Evolutionary conservation across 257 asterid genomes (phyloP), one percentile per base, ranked within the genome.

Genomic region (Nemophila menziesii): DNA sequence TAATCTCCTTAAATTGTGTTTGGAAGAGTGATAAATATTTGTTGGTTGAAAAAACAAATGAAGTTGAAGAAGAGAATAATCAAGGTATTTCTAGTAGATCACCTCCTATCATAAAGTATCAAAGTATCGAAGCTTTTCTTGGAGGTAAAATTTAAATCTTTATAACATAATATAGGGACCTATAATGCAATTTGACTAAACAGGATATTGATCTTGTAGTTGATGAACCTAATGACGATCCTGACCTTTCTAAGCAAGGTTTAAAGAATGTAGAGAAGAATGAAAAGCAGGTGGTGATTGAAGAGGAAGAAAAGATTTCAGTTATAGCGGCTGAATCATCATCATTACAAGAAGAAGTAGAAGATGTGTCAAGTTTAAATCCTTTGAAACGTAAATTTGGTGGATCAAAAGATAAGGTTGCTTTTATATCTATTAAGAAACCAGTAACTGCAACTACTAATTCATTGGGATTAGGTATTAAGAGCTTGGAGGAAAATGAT

Each of bases 11-110:
- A 12, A 80, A 79, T 52, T 82, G 96, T 61, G 24, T 60, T 46
- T 76, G 94, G 94, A 69, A 76, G 60, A 63, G 58, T 14, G 94
- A 86, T 66, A 82, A 76, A 67, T 86, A 54, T 54, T 61, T 70
- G 19, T 60, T 82, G 58, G 72, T 67, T 17, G 95, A 79, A 68
- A 72, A 46, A 65, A 46, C 51, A 22, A 33, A 50, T 46, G 66
- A 56, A 61, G 57, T 55, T 23, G 79, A 79, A 43, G 68, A 57
- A 39, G 68, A 67, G 42, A 55, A 21, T 23, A 47, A 0, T 37
- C 68, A 40, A 56, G 73, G 59, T 62, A 43, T 62, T 29, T 20
- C 67, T 9, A 16, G 17, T 3, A 65, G n/a, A n/a, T n/a, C 37
- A 45, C 38, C 67, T 27, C 62, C 77, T 16, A 43, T 63, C 38